These are phyloP conservation scores for Didymella glomerata DNA, from an alignment of 2,329 filamentous ascomycete genomes.

Conservation along the genomic window DNA sequence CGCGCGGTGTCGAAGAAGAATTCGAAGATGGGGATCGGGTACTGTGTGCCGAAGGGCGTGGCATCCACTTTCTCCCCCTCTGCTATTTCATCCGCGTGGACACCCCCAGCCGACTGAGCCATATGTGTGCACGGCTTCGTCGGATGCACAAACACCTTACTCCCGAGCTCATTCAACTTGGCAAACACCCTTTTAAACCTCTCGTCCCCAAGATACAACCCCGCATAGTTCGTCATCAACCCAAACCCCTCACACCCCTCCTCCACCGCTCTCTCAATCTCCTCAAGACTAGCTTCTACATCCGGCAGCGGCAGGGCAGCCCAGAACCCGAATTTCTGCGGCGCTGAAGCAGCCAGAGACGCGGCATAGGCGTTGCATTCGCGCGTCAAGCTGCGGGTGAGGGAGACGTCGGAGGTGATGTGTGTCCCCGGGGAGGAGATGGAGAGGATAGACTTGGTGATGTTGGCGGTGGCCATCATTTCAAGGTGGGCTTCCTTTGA, in stretches of 20 bases:
- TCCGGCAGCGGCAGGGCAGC: constrained; percentile 63
- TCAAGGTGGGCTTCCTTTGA: constrained; percentile 56
- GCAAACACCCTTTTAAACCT: constrained; percentile 59
- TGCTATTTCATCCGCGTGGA: too few species aligned
- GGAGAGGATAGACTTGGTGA: constrained; percentile 63
- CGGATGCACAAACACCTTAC: constrained; percentile 64
- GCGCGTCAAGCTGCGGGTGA: constrained; percentile 52
- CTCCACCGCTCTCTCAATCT: constrained; percentile 57
- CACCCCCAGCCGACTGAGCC: neutral
- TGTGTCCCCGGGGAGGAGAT: constrained; percentile 64
- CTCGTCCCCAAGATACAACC: constrained; percentile 61
- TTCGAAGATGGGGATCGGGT: constrained; percentile 58
- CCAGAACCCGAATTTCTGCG: constrained; percentile 61
- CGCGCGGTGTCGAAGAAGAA: constrained; percentile 65
- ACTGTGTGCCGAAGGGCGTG: constrained; percentile 48
- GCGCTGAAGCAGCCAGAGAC: constrained; percentile 48
- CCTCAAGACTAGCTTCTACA: constrained; percentile 56
- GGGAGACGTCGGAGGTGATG: constrained; percentile 52
- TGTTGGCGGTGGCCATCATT: constrained; percentile 60
- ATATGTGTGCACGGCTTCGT: constrained; percentile 56
- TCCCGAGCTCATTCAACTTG: constrained; percentile 57
- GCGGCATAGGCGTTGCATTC: constrained; percentile 55
- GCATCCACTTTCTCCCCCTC: constrained; percentile 35
- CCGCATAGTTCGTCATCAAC: constrained; percentile 62
- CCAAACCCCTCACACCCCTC: constrained; percentile 62